A percentile compares a stretch with the other conserved stretches of the same genome.
Evolutionary conservation across 495 filamentous ascomycete genomes (phyloP).

Genomic region (Penicillium canescens): DNA sequence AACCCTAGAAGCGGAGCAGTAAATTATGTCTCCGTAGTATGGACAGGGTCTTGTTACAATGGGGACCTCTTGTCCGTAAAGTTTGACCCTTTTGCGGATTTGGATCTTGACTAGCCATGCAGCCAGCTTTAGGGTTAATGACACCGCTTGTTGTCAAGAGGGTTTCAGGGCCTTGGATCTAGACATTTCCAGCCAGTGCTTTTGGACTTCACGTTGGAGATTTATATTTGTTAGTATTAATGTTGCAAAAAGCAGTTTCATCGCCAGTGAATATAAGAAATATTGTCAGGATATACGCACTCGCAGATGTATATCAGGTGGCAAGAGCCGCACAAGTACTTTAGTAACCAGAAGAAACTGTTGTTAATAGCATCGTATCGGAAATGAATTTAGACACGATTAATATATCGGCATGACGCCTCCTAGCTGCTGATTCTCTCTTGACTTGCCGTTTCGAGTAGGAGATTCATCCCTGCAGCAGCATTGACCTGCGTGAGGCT

Average conservation of each 20-base stretch:
- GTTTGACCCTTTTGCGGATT: not conserved
- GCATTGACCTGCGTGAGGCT: not conserved
- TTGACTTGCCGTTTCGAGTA: slow-evolving; percentile 1
- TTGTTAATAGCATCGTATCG: not conserved
- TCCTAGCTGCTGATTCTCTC: not conserved
- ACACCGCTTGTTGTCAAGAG: slow-evolving; percentile 3
- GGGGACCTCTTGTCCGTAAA: not conserved
- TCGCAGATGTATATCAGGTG: no score
- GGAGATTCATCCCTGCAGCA: slow-evolving; percentile 5
- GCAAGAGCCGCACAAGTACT: not conserved
- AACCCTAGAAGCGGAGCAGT: not conserved
- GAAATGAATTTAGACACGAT: not conserved
- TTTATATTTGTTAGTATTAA: no score
- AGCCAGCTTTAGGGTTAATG: not conserved
- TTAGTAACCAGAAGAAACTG: no score
- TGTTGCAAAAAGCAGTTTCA: no score
- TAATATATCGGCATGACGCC: not conserved
- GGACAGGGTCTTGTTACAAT: not conserved
- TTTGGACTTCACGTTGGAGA: no score
- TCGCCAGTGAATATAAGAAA: not conserved
- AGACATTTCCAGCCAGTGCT: not conserved
- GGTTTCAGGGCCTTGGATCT: not conserved
- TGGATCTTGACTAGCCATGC: not conserved
- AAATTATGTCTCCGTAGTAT: not conserved
- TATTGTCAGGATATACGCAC: not conserved